A percentile compares a stretch with the other conserved stretches of the same genome.
Evolutionary conservation across 2,329 filamentous ascomycete genomes (phyloP).

Genomic region (Ceratocystis harringtonii): DNA sequence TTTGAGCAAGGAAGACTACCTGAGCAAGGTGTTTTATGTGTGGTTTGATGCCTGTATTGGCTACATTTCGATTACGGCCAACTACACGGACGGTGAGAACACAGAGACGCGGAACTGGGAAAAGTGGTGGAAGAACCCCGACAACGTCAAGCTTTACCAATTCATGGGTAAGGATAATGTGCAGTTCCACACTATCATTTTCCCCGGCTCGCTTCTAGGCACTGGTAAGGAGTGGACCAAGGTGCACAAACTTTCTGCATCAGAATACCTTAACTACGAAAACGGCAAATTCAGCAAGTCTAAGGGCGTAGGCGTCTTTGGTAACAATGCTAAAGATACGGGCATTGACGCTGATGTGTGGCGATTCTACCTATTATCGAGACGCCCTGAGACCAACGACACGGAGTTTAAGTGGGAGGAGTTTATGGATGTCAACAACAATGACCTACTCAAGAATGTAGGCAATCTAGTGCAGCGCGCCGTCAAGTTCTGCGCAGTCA

Average conservation of each 20-base stretch:
- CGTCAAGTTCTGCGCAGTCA: constrained; percentile 62
- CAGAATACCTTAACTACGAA: constrained; percentile 77
- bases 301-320: constrained; percentile 77
- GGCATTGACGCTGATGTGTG: constrained; percentile 78
- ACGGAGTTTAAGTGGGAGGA: constrained; percentile 80
- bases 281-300: constrained; percentile 89
- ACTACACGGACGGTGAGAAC: constrained; percentile 50
- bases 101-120: constrained; percentile 55
- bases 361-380: constrained; percentile 78
- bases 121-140: constrained; percentile 84
- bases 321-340: constrained; percentile 75
- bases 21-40: constrained; percentile 69
- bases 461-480: constrained; percentile 62
- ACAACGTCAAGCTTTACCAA: constrained; percentile 78
- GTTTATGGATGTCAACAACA: constrained; percentile 77
- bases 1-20: constrained; percentile 39
- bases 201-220: constrained; percentile 74
- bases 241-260: constrained; percentile 75
- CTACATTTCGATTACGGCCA: constrained; percentile 88
- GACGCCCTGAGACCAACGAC: constrained; percentile 72
- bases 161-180: constrained; percentile 73
- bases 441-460: constrained; percentile 63
- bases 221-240: constrained; percentile 78
- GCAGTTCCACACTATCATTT: constrained; percentile 59
- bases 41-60: constrained; percentile 90